Conservation (phyloP, 2,329 filamentous ascomycete genomes). For the Calonectria naviculata region DNA sequence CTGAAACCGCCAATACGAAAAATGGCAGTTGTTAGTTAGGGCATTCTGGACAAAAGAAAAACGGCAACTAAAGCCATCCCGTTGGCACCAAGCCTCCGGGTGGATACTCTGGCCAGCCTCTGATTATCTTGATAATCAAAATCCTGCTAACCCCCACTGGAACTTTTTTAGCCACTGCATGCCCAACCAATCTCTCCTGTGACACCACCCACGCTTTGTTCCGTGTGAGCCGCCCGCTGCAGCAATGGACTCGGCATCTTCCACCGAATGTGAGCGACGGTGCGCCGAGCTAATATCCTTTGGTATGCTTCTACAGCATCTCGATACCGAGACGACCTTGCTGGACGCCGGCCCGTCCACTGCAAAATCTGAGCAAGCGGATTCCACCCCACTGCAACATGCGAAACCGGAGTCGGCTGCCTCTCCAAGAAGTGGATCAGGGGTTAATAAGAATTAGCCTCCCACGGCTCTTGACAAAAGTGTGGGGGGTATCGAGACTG, state of each 20-base stretch:
- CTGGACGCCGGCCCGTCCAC: constrained; percentile 24
- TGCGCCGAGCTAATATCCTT: constrained; percentile 51
- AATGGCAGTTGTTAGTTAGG: neutral
- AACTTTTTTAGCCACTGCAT: neutral
- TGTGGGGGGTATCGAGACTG: constrained; percentile 1
- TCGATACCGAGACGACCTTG: constrained; percentile 43
- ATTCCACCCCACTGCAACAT: constrained; percentile 14
- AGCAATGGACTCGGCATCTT: constrained; percentile 32
- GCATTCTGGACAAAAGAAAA: neutral
- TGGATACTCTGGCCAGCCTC: neutral
- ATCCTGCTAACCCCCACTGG: constrained; percentile 10
- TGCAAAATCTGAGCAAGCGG: neutral
- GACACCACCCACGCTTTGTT: constrained; percentile 12
- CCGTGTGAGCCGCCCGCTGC: neutral
- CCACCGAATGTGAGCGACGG: constrained; percentile 41
- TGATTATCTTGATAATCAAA: constrained; percentile 29
- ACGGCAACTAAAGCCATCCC: neutral
- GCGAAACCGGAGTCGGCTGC: constrained; percentile 23
- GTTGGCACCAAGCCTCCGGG: neutral
- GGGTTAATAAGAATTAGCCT: constrained; percentile 21
- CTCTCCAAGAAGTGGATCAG: constrained; percentile 18
- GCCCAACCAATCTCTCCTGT: neutral
- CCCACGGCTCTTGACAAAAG: neutral
- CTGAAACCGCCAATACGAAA: neutral
- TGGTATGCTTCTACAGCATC: constrained; percentile 48